These are phyloP conservation scores for Fusarium sublunatum DNA, from an alignment of 2,329 filamentous ascomycete species.

Conservation along the genomic window DNA sequence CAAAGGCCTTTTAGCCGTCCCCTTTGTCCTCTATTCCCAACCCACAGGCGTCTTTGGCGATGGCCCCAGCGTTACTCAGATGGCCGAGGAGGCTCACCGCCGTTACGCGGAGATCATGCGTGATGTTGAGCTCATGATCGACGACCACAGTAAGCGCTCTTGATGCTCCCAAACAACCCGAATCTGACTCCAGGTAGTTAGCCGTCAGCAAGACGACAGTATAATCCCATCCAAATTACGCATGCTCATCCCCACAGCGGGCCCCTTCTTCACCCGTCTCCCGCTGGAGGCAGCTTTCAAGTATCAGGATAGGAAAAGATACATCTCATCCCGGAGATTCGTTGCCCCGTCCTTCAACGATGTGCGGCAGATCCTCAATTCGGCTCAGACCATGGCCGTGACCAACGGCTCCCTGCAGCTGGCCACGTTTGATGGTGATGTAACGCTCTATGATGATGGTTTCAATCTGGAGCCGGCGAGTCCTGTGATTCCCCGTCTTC, in stretches of 20 bases:
- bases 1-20: slow-evolving; percentile 92
- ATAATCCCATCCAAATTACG: slow-evolving; percentile 87
- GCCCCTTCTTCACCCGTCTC: slow-evolving; percentile 92
- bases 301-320: slow-evolving; percentile 85
- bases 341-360: slow-evolving; percentile 98
- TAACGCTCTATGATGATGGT: slow-evolving; percentile 94
- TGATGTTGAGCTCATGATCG: slow-evolving; percentile 91
- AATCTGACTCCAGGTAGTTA: slow-evolving; percentile 62
- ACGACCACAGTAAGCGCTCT: slow-evolving; percentile 79
- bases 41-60: slow-evolving; percentile 87
- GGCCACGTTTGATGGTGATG: slow-evolving; percentile 96
- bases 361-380: slow-evolving; percentile 90
- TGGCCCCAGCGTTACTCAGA: slow-evolving; percentile 72
- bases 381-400: slow-evolving; percentile 93
- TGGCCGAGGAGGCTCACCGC: slow-evolving; percentile 83
- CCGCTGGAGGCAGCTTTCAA: slow-evolving; percentile 90
- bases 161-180: neutral
- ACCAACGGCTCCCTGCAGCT: slow-evolving; percentile 81
- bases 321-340: slow-evolving; percentile 90
- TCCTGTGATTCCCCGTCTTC: slow-evolving; percentile 76
- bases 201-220: slow-evolving; percentile 73
- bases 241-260: slow-evolving; percentile 88
- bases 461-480: slow-evolving; percentile 79
- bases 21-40: slow-evolving; percentile 96
- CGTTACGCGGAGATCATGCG: slow-evolving; percentile 95